Evolutionary conservation across 306 rosid genomes (phyloP).

Genomic region (Ormosia semicastrata): DNA sequence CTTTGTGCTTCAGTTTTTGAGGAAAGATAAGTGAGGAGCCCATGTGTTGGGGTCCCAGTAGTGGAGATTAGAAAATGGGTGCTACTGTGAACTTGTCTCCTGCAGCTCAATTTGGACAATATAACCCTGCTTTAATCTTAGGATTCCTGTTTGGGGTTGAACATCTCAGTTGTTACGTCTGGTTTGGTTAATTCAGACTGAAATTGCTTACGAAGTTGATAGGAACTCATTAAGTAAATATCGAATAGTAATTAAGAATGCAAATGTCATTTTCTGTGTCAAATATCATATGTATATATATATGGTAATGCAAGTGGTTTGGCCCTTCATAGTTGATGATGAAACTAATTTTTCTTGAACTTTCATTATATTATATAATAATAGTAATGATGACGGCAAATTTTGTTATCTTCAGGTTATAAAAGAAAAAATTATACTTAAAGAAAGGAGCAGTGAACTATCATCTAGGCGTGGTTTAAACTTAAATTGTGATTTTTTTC

Average conservation of each 20-base stretch:
- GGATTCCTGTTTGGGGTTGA: conserved; percentile 24
- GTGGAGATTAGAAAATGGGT: conserved; percentile 28
- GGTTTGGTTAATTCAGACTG: background rate
- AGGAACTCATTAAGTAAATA: background rate
- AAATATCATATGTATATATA: background rate
- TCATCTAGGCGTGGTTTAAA: no score
- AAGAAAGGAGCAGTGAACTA: no score
- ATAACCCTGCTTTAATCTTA: background rate
- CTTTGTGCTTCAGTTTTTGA: conserved; percentile 21
- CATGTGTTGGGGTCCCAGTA: conserved; percentile 31
- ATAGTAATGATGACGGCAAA: background rate
- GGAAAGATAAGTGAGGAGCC: conserved; percentile 31
- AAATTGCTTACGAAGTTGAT: background rate
- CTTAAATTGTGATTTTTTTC: no score
- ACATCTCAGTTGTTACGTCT: background rate
- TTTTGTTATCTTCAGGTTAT: no score
- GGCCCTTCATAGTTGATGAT: background rate
- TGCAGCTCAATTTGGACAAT: conserved; percentile 3
- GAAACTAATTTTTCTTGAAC: background rate
- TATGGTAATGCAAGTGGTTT: background rate
- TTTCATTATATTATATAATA: no score
- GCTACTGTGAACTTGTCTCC: conserved; percentile 30
- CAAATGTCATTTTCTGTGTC: background rate
- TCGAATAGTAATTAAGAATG: background rate
- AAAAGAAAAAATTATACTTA: no score